Conservation (phyloP, 1,284 basidiomycete species). For the Laetiporus sulphureus region DNA sequence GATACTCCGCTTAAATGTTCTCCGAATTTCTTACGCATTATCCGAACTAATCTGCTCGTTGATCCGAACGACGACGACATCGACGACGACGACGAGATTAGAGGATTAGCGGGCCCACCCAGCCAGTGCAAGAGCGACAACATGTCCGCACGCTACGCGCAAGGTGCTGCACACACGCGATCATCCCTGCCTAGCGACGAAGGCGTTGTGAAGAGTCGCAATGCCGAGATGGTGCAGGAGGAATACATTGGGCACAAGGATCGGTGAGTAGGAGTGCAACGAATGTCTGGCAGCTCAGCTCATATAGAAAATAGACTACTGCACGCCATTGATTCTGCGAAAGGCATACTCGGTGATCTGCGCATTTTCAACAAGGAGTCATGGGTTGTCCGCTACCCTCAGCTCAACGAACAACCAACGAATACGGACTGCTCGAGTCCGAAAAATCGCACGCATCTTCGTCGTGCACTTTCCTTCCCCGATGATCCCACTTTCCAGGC, state of each 20-base stretch:
- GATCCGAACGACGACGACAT: conserved; percentile 1
- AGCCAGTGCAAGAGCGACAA: neutral
- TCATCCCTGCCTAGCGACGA: conserved; percentile 16
- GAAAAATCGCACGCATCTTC: conserved; percentile 36
- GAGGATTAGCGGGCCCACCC: neutral
- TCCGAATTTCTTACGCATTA: too few relatives aligned
- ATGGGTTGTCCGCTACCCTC: conserved; percentile 87
- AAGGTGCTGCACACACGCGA: conserved; percentile 12
- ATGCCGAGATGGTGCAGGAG: conserved; percentile 58
- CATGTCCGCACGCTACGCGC: conserved; percentile 25
- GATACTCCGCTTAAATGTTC: too few relatives aligned
- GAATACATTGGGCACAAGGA: conserved; percentile 68
- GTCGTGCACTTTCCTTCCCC: conserved; percentile 74
- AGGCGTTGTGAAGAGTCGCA: conserved; percentile 16
- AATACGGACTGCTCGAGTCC: conserved; percentile 26
- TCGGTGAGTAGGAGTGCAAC: conserved; percentile 48
- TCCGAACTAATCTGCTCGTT: neutral
- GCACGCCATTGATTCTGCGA: conserved; percentile 67
- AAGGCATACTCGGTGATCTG: conserved; percentile 64
- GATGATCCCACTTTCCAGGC: conserved; percentile 69
- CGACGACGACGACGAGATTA: conserved; percentile 3
- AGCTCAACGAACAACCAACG: conserved; percentile 39
- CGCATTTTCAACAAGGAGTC: conserved; percentile 79
- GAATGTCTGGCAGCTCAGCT: neutral
- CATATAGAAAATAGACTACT: conserved; percentile 50